A percentile compares a stretch with the other conserved stretches of the same genome.
These are phyloP conservation scores for Fermentozyma sake DNA, from an alignment of 1,139 yeast species.

Conservation along the genomic window DNA sequence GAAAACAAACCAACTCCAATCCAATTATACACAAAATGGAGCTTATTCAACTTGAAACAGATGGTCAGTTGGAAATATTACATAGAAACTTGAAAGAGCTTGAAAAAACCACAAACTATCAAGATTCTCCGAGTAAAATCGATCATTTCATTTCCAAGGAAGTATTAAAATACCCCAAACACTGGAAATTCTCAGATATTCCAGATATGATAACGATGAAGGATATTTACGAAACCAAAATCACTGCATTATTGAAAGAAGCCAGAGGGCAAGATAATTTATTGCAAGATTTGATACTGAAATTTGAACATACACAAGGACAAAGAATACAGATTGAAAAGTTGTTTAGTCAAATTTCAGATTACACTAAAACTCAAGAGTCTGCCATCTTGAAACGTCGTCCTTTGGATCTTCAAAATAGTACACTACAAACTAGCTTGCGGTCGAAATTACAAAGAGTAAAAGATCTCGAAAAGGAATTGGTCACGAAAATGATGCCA, in stretches of 20 bases:
- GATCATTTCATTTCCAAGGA: conserved; percentile 3
- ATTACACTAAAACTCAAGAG: conserved; percentile 9
- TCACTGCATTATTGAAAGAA: too few species aligned
- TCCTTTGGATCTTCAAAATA: conserved; percentile 16
- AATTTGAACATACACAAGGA: conserved; percentile 7
- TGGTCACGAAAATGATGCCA: conserved; percentile 14
- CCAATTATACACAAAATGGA: conserved; percentile 4
- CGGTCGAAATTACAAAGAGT: conserved; percentile 11
- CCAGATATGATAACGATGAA: conserved; percentile 6
- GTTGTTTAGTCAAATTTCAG: conserved; percentile 11
- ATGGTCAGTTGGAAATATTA: conserved; percentile 8
- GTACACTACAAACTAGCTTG: conserved; percentile 9
- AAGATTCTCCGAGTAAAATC: conserved; percentile 4
- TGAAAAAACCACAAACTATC: conserved; percentile 5
- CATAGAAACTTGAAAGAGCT: too few species aligned
- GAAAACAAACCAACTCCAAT: too few species aligned
- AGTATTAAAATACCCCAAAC: conserved; percentile 6
- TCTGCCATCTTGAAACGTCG: conserved; percentile 9
- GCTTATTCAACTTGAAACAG: conserved; percentile 5
- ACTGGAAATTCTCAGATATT: conserved; percentile 10
- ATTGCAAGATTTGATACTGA: conserved; percentile 6
- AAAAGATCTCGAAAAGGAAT: conserved; percentile 10
- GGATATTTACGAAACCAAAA: too few species aligned
- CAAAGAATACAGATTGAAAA: conserved; percentile 10
- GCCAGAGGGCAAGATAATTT: conserved; percentile 2